Base-by-base conservation (phyloP, 208 protist genomes). In the Herpetomonas tarakana region DNA sequence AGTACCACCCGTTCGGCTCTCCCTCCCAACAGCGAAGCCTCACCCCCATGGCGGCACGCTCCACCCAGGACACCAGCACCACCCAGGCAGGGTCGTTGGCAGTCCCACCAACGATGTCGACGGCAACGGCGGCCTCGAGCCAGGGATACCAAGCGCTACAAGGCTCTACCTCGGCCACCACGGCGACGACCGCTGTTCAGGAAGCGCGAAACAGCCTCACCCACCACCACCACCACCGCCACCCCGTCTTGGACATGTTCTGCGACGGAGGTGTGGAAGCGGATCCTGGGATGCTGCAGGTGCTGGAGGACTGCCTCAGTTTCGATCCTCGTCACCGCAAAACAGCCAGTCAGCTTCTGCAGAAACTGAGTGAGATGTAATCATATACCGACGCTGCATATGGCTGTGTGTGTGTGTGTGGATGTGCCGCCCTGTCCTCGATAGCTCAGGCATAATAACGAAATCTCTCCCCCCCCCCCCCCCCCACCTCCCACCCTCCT, bases 241-340 rank as follows among this genome's bases (percentile, higher is more conserved):
- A 26, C n/a, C 14, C 27, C 7, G 25, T 24, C 11, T 2, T n/a
- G 26, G 63, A 63, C 28, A 27, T 19, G 21, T 52, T 38, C 46
- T 38, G n/a, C 4, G 24, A 29, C 58, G 60, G 24, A 2, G 55
- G 29, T 21, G 16, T 19, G 30, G 29, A 60, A 14, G 35, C 19
- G 12, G 68, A 72, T 51, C 44, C 58, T 6, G 39, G 49, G 12
- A 52, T 82, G 58, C 31, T 71, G 35, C 60, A 68, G 21, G 68
- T 80, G 18, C 58, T 78, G 25, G 51, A 75, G 52, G 52, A 64
- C 53, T 82, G 75, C 57, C 55, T 73, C 3, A 62, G 45, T 2
- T 52, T 50, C 25, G 31, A 66, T 12, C 68, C 71, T 0, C 3
- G 45, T 2, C 26, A 68, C 18, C 74, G 66, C 9, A 73, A 72